Evolutionary conservation across 768 basidiomycete genomes (phyloP).

Genomic region (Suillus americanus): DNA sequence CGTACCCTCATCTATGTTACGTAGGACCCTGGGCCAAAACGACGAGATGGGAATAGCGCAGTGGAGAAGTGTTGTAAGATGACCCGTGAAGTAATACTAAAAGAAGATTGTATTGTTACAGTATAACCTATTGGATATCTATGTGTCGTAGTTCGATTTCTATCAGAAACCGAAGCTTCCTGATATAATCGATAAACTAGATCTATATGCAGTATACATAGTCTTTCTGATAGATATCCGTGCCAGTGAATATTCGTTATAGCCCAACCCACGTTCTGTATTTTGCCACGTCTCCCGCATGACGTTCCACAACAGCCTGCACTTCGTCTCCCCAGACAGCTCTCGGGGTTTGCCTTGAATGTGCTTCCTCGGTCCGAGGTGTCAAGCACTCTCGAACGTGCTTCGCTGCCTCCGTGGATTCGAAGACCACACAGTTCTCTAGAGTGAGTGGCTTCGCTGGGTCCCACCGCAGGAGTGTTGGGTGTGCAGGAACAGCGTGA

Average conservation of each 20-base stretch:
- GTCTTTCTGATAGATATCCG: not conserved
- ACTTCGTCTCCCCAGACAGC: slow-evolving; percentile 74
- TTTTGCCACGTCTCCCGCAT: slow-evolving; percentile 58
- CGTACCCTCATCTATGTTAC: slow-evolving; percentile 45
- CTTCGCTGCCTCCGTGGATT: slow-evolving; percentile 67
- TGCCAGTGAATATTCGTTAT: slow-evolving; percentile 1
- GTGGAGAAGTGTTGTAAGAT: not conserved
- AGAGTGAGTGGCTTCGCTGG: slow-evolving; percentile 55
- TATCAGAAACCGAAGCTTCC: slow-evolving; percentile 8
- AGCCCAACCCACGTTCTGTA: slow-evolving; percentile 52
- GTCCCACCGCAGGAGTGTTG: slow-evolving; percentile 84
- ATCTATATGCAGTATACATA: not conserved
- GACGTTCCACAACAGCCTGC: slow-evolving; percentile 53
- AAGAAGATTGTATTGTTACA: slow-evolving; percentile 22
- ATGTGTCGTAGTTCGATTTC: slow-evolving; percentile 12
- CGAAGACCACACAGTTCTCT: slow-evolving; percentile 89
- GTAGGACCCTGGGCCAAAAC: slow-evolving; percentile 3
- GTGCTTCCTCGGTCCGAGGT: slow-evolving; percentile 10
- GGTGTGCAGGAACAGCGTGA: slow-evolving; percentile 66
- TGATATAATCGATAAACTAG: not conserved
- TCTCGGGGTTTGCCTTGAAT: slow-evolving; percentile 34
- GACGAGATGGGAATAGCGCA: not conserved
- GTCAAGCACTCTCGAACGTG: slow-evolving; percentile 53
- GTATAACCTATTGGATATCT: slow-evolving; percentile 23
- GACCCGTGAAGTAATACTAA: slow-evolving; percentile 2